Base-by-base conservation (phyloP, 2,329 filamentous ascomycete species). In the Daldinia eschscholtzii region DNA sequence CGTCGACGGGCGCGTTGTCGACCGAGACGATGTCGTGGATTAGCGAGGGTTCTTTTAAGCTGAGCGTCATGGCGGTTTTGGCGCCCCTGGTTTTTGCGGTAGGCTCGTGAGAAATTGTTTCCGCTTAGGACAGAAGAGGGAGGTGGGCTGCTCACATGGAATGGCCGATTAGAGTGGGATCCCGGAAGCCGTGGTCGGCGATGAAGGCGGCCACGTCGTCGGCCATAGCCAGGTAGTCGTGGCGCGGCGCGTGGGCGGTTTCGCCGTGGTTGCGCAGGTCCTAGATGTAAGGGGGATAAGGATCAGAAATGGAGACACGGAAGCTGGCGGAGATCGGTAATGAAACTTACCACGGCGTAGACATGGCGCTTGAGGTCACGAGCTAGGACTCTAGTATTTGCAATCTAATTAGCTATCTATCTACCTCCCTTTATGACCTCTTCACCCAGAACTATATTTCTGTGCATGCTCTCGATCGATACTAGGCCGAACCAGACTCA, bases 201-300 rank as follows among this genome's bases (percentile, higher is more conserved):
- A 98, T 91, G 79, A 98, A 98, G 50, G 86, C 84, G 61, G 91
- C 88, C 10, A 98, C 89, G 75, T 98, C 95, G 72, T 90, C 87
- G 4, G 95, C 93, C 87, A 98, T 94, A 50, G 89, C 86, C 1
- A 81, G 79, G 80, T 98, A 98, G 81, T 95, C 91, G 80, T 98
- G 96, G 1, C 84, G 84, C 0, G 84, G 82, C 58, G 89, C 80
- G 80, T 98, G 94, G 1, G 93, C 92, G 1, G 93, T 97, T 42
- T 97, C 91, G 76, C 95, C 95, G 83, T 98, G 95, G 78, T 98
- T 98, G 73, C 95, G 89, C 18, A 97, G 87, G 79, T 98, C 95
- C 92, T 94, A 48, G 9, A 53, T 6, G 48, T 56, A 67, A 72
- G 62, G 63, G 39, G 67, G 42, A 70, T 1, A 3, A 62, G 13